Base-by-base conservation (phyloP, 805 yeast genomes). In the Scheffersomyces ergatensis region DNA sequence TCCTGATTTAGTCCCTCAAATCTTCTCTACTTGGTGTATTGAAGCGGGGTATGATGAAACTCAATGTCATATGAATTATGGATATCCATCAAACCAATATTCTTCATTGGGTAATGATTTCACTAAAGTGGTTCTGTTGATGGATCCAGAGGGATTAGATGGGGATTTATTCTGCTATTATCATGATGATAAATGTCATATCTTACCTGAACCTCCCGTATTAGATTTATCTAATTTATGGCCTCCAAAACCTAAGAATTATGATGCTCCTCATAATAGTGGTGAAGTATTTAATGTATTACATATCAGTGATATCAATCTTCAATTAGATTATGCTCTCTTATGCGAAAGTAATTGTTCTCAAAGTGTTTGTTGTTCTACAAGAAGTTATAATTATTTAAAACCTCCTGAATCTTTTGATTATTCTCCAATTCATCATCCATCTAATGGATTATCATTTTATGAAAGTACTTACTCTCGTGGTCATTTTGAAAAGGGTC, bases 291-390 rank as follows among this genome's bases (percentile, higher is more conserved):
- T 82, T 58, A 77, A 80, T 44, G 88, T 81, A 4, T 63, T 83
- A 45, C 90, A 83, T 49, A 51, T 83, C 24, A 74, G 83, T 15
- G 89, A 83, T 54, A 78, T 83, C 59, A 89, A 83, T 57, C 59
- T 80, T 35, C 78, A 82, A 54, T 57, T 76, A 40, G 76, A 77
- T 46, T 80, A 76, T 56, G 57, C 66, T 17, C 61, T 76, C 11
- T 84, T 83, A 24, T 57, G 75, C 4, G 85, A 80, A 55, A 76
- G 75, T n/a, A 78, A 80, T 51, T 78, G 84, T 57, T 59, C 77
- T 58, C 42, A 65, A 45, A 47, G 65, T 57, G 70, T 81, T 74
- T 83, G 90, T 57, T 83, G 90, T 57, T 70, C 80, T 19, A 74
- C 79, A 0, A 76, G 72, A 39, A 66, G 76, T 3, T 55, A 51